Evolutionary conservation across 176 grass and related monocot species (phyloP).

Genomic region (Echinochloa phyllopogon): DNA sequence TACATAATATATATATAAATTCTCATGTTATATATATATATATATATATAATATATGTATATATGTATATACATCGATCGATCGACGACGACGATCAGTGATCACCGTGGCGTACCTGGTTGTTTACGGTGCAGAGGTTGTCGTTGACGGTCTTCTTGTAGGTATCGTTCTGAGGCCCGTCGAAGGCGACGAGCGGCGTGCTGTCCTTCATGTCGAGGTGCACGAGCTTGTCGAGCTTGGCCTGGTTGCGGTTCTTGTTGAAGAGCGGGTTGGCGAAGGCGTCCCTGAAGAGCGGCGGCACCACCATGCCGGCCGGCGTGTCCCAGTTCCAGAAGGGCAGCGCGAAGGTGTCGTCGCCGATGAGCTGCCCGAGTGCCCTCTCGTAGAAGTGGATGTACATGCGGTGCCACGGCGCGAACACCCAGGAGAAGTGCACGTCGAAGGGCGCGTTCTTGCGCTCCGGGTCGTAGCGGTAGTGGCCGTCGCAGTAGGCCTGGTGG

Average conservation of each 20-base stretch:
- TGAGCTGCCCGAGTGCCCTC: conserved; percentile 62
- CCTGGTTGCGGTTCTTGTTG: not conserved
- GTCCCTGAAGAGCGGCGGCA: conserved; percentile 44
- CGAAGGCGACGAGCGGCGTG: not conserved
- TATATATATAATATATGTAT: too few species aligned
- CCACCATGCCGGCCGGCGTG: conserved; percentile 55
- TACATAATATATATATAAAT: too few species aligned
- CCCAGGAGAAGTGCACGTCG: conserved; percentile 50
- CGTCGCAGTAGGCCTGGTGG: conserved; percentile 60
- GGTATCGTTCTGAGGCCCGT: not conserved
- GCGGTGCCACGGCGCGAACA: conserved; percentile 77
- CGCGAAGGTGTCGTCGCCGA: conserved; percentile 67
- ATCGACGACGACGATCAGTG: too few species aligned
- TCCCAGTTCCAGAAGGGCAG: conserved; percentile 89
- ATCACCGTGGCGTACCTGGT: too few species aligned
- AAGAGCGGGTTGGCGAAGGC: not conserved
- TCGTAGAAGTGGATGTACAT: conserved; percentile 71
- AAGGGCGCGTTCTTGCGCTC: not conserved
- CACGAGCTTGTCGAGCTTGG: not conserved
- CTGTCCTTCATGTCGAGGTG: not conserved
- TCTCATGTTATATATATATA: too few species aligned
- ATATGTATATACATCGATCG: too few species aligned
- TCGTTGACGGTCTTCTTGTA: not conserved
- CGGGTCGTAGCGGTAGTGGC: conserved; percentile 31
- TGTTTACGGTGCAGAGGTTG: not conserved